phyloP scores from a whole-genome alignment of 331 rosid genomes.

The Telfairia occidentalis region DNA sequence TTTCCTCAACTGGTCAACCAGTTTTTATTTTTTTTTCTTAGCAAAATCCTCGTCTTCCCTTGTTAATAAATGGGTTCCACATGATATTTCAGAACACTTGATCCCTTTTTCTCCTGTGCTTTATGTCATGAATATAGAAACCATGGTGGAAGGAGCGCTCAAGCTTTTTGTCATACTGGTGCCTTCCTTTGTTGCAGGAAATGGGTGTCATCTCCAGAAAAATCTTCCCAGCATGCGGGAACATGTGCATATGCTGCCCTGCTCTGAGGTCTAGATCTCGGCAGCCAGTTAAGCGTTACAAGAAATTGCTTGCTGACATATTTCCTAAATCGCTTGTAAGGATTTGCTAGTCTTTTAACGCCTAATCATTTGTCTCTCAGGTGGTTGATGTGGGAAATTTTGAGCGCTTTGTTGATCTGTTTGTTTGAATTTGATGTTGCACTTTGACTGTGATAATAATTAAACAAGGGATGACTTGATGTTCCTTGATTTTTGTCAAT shows the following conservation, averaged over 20 bases:
- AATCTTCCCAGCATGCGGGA: constrained; percentile 91
- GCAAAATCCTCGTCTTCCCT: not conserved
- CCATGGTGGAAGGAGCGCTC: not conserved
- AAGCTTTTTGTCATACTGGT: constrained; percentile 7
- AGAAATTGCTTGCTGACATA: constrained; percentile 76
- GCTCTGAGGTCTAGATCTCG: constrained; percentile 92
- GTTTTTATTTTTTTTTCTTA: not conserved
- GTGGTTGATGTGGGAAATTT: not conserved
- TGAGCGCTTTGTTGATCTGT: not conserved
- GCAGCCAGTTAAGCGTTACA: constrained; percentile 93
- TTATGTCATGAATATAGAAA: not conserved
- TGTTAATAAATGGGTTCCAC: not conserved
- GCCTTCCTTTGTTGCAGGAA: constrained; percentile 22
- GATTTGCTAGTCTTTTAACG: not conserved
- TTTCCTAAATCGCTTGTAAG: constrained; percentile 81
- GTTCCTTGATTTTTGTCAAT: not conserved
- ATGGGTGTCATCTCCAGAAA: constrained; percentile 91
- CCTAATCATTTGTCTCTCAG: not conserved
- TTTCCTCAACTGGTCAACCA: not conserved
- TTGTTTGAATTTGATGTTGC: not conserved
- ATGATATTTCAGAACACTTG: not conserved
- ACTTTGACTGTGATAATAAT: not conserved
- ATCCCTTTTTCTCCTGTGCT: not conserved
- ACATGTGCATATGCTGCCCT: constrained; percentile 96
- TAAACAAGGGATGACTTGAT: not conserved